Conservation (phyloP, 768 basidiomycete genomes). For the Mycena vitilis region DNA sequence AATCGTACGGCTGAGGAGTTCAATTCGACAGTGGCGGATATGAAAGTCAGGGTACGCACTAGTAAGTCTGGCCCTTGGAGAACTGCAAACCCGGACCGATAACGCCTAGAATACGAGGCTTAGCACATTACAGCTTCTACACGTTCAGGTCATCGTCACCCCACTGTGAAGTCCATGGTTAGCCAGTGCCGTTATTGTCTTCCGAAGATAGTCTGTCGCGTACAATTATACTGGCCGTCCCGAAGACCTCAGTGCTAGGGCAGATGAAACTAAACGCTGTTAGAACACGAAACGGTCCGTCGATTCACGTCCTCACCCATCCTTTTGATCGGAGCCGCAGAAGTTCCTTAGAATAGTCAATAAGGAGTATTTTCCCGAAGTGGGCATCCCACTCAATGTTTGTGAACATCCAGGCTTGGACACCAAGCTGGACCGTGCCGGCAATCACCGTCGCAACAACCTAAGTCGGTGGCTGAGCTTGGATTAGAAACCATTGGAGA, state of each 20-base stretch:
- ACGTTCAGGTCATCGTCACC: slow-evolving; percentile 17
- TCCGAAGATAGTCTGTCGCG: slow-evolving; percentile 29
- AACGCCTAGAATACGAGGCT: too few species aligned
- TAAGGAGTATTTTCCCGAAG: slow-evolving; percentile 6
- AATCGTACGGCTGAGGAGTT: background rate
- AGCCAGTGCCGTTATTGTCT: slow-evolving; percentile 17
- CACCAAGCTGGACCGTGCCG: slow-evolving; percentile 73
- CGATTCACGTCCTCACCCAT: slow-evolving; percentile 47
- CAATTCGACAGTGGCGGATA: too few species aligned
- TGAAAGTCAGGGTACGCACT: background rate
- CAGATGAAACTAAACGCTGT: slow-evolving; percentile 56
- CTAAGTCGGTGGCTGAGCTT: background rate
- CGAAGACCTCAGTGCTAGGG: slow-evolving; percentile 62
- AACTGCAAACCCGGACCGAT: background rate
- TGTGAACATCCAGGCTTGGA: slow-evolving; percentile 74
- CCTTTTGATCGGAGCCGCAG: slow-evolving; percentile 57
- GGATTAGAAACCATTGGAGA: too few species aligned
- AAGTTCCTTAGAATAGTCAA: slow-evolving; percentile 51
- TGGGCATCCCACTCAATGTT: slow-evolving; percentile 51
- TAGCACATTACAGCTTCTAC: too few species aligned
- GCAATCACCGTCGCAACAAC: slow-evolving; percentile 67
- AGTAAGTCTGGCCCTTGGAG: background rate
- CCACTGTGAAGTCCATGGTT: slow-evolving; percentile 33
- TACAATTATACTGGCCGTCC: slow-evolving; percentile 69
- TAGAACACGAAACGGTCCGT: background rate